A percentile compares a stretch with the other conserved stretches of the same genome.
These are phyloP conservation scores for Fraxinus floribunda DNA, from an alignment of 305 asterid genomes.

Conservation along the genomic window DNA sequence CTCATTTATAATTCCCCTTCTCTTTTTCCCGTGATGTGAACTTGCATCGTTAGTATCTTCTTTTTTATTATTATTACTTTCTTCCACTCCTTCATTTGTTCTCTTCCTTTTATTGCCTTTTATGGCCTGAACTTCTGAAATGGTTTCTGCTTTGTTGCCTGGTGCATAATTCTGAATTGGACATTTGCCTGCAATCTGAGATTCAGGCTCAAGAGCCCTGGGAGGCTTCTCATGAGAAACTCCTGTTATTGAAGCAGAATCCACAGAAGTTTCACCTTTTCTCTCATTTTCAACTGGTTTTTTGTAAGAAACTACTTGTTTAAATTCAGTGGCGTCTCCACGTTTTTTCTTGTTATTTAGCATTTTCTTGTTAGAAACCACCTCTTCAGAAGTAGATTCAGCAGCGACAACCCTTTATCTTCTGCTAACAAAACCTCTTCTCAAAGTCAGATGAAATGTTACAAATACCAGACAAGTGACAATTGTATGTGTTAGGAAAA, in stretches of 20 bases:
- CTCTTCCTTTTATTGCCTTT: conserved; percentile 42
- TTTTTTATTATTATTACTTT: conserved; percentile 18
- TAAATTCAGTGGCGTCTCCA: conserved; percentile 3
- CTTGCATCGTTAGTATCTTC: conserved; percentile 18
- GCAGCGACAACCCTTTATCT: conserved; percentile 29
- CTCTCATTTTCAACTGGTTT: conserved; percentile 25
- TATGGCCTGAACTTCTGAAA: conserved; percentile 24
- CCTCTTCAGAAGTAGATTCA: conserved; percentile 25
- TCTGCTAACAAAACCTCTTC: conserved; percentile 11
- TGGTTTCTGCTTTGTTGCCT: conserved; percentile 34
- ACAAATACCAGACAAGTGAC: conserved; percentile 12
- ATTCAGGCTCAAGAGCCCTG: conserved; percentile 42
- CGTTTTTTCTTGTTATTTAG: background rate
- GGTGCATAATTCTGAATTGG: conserved; percentile 27
- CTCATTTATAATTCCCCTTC: conserved; percentile 22
- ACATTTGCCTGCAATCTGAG: conserved; percentile 36
- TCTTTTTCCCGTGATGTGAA: conserved; percentile 27
- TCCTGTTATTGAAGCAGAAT: conserved; percentile 32
- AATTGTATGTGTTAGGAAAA: background rate
- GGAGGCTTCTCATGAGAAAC: conserved; percentile 43
- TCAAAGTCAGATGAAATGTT: conserved; percentile 16
- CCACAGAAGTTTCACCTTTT: conserved; percentile 23
- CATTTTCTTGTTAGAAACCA: conserved; percentile 19
- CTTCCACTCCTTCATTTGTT: conserved; percentile 27
- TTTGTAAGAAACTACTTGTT: conserved; percentile 32